phyloP scores from a whole-genome alignment of 2,329 filamentous ascomycete genomes.

The Herpotrichia juniperi region DNA sequence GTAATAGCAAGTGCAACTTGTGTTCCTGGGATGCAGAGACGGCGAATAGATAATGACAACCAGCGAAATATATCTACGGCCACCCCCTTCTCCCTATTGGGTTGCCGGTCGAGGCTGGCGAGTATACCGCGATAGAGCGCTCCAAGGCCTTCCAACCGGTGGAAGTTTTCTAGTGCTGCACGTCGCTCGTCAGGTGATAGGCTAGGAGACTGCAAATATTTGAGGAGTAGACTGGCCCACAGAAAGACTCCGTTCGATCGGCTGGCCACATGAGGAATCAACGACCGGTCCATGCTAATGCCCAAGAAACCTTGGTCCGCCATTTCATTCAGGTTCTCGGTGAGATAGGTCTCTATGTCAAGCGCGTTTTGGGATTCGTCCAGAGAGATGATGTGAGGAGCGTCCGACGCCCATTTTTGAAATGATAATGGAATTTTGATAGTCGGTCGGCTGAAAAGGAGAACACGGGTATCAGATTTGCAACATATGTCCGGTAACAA shows the following conservation, averaged over 20 bases:
- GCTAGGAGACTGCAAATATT: conserved; percentile 28
- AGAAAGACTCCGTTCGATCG: conserved; percentile 34
- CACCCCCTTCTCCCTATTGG: conserved; percentile 24
- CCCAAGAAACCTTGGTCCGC: conserved; percentile 38
- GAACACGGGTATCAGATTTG: conserved; percentile 27
- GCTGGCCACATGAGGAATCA: conserved; percentile 23
- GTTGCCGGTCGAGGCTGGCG: conserved; percentile 19
- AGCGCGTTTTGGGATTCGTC: conserved; percentile 19
- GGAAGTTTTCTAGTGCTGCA: conserved; percentile 19
- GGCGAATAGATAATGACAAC: conserved; percentile 30
- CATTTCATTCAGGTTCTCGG: conserved; percentile 26
- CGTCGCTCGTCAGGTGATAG: conserved; percentile 34
- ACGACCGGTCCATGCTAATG: conserved; percentile 29
- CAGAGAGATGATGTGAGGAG: conserved; percentile 30
- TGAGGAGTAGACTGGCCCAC: conserved; percentile 31
- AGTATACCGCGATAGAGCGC: conserved; percentile 30
- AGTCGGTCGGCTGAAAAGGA: conserved; percentile 33
- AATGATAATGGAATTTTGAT: conserved; percentile 33
- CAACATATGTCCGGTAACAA: conserved; percentile 28
- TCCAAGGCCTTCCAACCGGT: conserved; percentile 26
- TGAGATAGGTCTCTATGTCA: conserved; percentile 25
- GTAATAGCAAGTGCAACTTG: conserved; percentile 25
- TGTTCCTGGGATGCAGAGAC: conserved; percentile 23
- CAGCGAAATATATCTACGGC: conserved; percentile 32
- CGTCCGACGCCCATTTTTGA: conserved; percentile 35